Evolutionary conservation across 176 grass and related monocot genomes (phyloP), one percentile per base, ranked within the genome.

Genomic region (Zea luxurians): DNA sequence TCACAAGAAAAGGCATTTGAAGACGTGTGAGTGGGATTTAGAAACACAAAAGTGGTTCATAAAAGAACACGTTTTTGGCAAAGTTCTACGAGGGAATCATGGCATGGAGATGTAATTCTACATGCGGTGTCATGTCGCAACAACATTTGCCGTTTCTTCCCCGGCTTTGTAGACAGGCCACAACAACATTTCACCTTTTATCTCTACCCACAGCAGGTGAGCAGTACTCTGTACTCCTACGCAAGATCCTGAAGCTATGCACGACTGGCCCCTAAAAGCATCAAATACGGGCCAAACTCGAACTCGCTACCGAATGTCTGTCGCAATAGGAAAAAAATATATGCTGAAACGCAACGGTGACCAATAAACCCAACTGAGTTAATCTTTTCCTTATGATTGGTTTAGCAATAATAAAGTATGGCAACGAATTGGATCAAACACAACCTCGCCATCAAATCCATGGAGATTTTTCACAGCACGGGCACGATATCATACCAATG

Each of bases 31-130:
- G 69, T 64, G 45, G 44, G 4, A 48, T 36, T 37, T 37, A 20
- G 48, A 57, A 75, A 67, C 48, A 35, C 4, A 10, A 27, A 75
- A 68, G 6, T 4, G 38, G 60, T 48, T 15, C 20, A 10, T 59
- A 5, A 13, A 76, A 40, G 4, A 35, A 0, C 4, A n/a, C 8
- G 37, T 60, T 83, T 75, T 75, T 68, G 12, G 41, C 15, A 40
- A 40, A 48, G 7, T 76, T 83, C 63, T 60, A 38, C 62, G 1
- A 47, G 6, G 10, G 7, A 83, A 75, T 68, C 37, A 75, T 75
- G 18, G 13, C 40, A 36, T 64, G 69, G 71, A 7, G 68, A 73
- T 70, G 58, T 64, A 40, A 43, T 63, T 64, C 54, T n/a, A 72
- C 44, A n/a, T 38, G 16, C 4, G 20, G 59, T 64, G 74, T 64